phyloP scores from a whole-genome alignment of 2,329 filamentous ascomycete genomes.

The Arthrinium puccinioides region DNA sequence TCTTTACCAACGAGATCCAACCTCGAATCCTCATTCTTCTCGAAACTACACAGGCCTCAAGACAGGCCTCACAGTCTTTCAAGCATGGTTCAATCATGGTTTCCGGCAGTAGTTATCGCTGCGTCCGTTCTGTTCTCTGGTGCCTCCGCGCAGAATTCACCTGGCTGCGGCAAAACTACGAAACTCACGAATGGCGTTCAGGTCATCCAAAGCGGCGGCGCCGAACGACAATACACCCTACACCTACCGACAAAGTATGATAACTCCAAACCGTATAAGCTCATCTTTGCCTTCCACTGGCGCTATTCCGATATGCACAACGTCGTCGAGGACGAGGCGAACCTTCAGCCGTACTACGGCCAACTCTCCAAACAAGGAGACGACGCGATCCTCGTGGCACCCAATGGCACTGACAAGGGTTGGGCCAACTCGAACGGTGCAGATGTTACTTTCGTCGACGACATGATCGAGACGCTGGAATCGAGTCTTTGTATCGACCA shows the following conservation, averaged over 20 bases:
- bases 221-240: slow-evolving; percentile 1
- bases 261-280: not conserved
- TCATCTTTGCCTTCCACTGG: slow-evolving; percentile 1
- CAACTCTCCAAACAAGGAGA: not conserved
- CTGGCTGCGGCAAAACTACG: not conserved
- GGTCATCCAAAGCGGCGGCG: no score
- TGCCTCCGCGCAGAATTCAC: not conserved
- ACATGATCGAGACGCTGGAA: not conserved
- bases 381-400: not conserved
- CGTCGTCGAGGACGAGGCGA: not conserved
- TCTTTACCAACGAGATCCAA: no score
- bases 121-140: no score
- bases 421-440: not conserved
- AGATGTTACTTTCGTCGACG: not conserved
- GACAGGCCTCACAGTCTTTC: no score
- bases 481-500: not conserved
- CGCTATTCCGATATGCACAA: not conserved
- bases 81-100: no score
- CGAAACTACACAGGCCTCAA: no score
- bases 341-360: not conserved
- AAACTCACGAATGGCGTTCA: not conserved
- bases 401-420: not conserved
- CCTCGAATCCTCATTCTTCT: no score
- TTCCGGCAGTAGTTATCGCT: no score
- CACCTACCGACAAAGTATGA: not conserved